phyloP scores from a whole-genome alignment of 1,284 basidiomycete genomes.

The Mycena citricolor region DNA sequence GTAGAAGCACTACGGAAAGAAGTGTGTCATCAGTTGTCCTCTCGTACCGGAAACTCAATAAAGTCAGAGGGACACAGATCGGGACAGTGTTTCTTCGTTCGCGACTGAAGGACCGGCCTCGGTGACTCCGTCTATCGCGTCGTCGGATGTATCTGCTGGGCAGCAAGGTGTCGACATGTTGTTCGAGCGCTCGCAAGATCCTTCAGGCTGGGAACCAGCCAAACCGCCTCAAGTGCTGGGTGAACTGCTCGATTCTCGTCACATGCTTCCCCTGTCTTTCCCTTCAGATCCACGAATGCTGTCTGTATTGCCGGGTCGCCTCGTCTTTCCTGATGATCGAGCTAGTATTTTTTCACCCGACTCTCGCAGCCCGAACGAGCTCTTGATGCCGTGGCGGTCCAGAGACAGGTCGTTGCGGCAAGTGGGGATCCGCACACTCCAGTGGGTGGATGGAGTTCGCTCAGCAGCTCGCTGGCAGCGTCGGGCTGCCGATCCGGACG shows the following conservation, averaged over 20 bases:
- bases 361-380: too few species aligned
- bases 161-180: conserved; percentile 72
- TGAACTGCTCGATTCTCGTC: conserved; percentile 85
- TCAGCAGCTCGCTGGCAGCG: conserved; percentile 48
- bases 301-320: conserved; percentile 62
- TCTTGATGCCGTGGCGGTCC: conserved; percentile 60
- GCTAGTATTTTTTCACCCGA: conserved; percentile 31
- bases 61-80: conserved; percentile 60
- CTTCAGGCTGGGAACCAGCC: conserved; percentile 73
- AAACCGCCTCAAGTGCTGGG: conserved; percentile 79
- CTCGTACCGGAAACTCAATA: conserved; percentile 11
- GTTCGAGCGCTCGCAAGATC: conserved; percentile 68
- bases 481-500: conserved; percentile 34
- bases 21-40: conserved; percentile 37
- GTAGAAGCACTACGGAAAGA: conserved; percentile 80
- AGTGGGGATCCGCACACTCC: conserved; percentile 55
- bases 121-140: conserved; percentile 36
- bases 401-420: conserved; percentile 59
- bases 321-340: conserved; percentile 37
- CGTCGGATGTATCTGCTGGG: conserved; percentile 36
- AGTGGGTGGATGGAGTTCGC: conserved; percentile 65
- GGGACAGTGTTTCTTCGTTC: conserved; percentile 48
- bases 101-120: conserved; percentile 41
- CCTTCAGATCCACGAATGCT: conserved; percentile 79
- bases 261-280: conserved; percentile 88